These are phyloP conservation scores for Endogone sp. DNA, from an alignment of 192 early-diverging fungal species.

Conservation along the genomic window DNA sequence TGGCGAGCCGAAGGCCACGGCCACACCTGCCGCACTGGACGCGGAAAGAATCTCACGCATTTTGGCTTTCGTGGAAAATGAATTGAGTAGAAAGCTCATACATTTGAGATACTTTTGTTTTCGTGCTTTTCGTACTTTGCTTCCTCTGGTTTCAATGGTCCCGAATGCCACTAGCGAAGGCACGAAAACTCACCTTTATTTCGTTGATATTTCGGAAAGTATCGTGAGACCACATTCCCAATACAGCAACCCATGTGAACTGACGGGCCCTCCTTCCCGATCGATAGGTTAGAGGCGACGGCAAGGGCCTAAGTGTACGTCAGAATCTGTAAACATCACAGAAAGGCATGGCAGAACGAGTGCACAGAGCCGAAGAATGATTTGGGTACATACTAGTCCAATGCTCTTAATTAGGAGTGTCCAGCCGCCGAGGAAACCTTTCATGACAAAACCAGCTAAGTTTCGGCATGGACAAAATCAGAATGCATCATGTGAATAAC, in stretches of 20 bases:
- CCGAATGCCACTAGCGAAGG: neutral
- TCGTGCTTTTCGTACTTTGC: neutral
- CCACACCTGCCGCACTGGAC: conserved; percentile 93
- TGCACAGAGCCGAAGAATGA: neutral
- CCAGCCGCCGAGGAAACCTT: conserved; percentile 86
- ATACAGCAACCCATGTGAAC: conserved; percentile 95
- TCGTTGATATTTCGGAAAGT: conserved; percentile 72
- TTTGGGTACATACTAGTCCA: conserved; percentile 57
- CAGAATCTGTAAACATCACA: neutral
- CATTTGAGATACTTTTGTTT: conserved; percentile 14
- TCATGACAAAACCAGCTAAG: conserved; percentile 92
- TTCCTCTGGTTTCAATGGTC: too few relatives aligned
- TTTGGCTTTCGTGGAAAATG: conserved; percentile 42
- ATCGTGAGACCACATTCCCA: conserved; percentile 79
- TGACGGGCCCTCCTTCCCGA: conserved; percentile 95
- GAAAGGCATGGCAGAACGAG: neutral
- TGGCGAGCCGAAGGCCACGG: conserved; percentile 96
- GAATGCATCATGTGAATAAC: too few relatives aligned
- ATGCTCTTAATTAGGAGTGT: conserved; percentile 91
- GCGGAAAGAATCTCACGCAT: conserved; percentile 81
- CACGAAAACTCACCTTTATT: conserved; percentile 59
- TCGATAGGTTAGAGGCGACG: conserved; percentile 83
- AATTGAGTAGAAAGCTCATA: too few relatives aligned
- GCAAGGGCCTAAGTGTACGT: conserved; percentile 60
- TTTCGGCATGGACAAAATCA: too few relatives aligned